Percentiles rank a stretch among this genome's conserved stretches.
Conservation (phyloP, 1,139 yeast species). For the Hyphopichia fennica region DNA sequence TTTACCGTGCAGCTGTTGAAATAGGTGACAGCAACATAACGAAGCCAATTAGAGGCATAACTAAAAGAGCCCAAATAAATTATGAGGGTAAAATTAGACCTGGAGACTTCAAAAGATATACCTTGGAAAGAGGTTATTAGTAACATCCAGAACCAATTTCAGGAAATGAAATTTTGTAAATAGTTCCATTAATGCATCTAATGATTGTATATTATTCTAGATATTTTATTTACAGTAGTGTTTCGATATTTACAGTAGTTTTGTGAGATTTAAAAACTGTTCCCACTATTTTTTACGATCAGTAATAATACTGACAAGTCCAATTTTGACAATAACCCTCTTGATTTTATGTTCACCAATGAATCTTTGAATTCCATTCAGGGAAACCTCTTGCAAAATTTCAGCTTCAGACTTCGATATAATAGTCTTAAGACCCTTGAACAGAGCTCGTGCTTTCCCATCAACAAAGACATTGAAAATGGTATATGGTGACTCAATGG, state of each 20-base stretch:
- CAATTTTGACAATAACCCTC: slow-evolving; percentile 26
- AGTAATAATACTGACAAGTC: slow-evolving; percentile 29
- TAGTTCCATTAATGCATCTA: not conserved
- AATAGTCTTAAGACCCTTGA: slow-evolving; percentile 33
- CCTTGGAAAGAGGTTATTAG: slow-evolving; percentile 33
- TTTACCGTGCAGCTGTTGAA: slow-evolving; percentile 48
- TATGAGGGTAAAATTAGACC: slow-evolving; percentile 41
- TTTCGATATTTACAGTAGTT: not conserved
- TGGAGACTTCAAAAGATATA: slow-evolving; percentile 31
- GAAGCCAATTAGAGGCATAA: slow-evolving; percentile 36
- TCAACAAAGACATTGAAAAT: slow-evolving; percentile 61
- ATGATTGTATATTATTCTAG: not conserved
- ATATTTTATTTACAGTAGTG: not conserved
- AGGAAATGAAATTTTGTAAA: not conserved
- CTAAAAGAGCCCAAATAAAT: slow-evolving; percentile 32
- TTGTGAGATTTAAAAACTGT: no score
- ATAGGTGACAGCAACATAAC: slow-evolving; percentile 49
- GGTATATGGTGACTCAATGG: slow-evolving; percentile 32
- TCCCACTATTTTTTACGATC: no score
- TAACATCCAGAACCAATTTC: not conserved
- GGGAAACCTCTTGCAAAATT: slow-evolving; percentile 10
- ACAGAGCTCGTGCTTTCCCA: slow-evolving; percentile 62
- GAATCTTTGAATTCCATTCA: slow-evolving; percentile 10
- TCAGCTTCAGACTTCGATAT: slow-evolving; percentile 11
- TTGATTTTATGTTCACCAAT: slow-evolving; percentile 10